These are phyloP conservation scores for Microsporum ferrugineum DNA, from an alignment of 2,329 filamentous ascomycete genomes.

Conservation along the genomic window DNA sequence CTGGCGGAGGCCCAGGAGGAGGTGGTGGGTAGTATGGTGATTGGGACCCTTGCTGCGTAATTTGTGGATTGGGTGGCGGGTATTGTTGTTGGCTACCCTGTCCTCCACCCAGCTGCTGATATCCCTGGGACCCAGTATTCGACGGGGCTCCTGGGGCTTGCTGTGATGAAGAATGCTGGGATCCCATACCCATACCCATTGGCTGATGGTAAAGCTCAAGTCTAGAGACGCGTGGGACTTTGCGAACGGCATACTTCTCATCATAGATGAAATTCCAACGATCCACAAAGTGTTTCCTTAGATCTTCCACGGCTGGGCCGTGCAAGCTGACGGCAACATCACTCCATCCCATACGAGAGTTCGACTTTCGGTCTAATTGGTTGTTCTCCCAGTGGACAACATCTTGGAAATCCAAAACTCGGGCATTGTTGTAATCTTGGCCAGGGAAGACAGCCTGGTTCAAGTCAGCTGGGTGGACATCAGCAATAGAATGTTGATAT, in stretches of 20 bases:
- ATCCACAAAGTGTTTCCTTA: conserved; percentile 87
- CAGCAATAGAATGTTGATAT: conserved; percentile 71
- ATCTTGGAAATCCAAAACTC: conserved; percentile 87
- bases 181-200: conserved; percentile 13
- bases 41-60: conserved; percentile 6
- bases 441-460: conserved; percentile 80
- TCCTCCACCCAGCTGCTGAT: background rate
- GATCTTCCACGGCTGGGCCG: conserved; percentile 81
- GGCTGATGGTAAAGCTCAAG: conserved; percentile 26
- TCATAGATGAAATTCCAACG: conserved; percentile 91
- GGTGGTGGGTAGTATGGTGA: background rate
- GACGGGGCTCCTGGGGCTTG: background rate
- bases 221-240: conserved; percentile 40
- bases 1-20: background rate
- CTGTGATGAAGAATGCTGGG: background rate
- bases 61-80: background rate
- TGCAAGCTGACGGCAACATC: conserved; percentile 88
- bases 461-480: conserved; percentile 62
- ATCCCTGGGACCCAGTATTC: background rate
- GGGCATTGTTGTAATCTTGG: conserved; percentile 97
- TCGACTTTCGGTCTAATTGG: conserved; percentile 80
- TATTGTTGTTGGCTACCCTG: background rate
- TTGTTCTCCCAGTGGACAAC: conserved; percentile 90
- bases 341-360: conserved; percentile 95
- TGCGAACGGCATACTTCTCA: conserved; percentile 60